Conservation (phyloP, 2,329 filamentous ascomycete genomes). For the Dothistroma septosporum region DNA sequence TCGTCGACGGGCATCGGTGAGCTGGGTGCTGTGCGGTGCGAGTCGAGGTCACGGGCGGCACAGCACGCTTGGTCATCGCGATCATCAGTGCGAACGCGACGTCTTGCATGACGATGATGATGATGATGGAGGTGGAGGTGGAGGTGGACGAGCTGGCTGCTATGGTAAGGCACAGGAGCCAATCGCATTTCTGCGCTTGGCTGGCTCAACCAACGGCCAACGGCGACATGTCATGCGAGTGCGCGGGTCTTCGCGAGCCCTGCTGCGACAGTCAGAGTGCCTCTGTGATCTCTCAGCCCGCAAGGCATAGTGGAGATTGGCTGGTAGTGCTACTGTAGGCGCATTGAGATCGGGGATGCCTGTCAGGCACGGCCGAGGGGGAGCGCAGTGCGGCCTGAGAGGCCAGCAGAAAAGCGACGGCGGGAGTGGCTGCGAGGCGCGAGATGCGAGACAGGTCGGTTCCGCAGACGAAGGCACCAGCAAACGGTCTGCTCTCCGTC, state of each 20-base stretch:
- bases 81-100: not conserved
- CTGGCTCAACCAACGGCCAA: not conserved
- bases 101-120: not conserved
- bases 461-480: not conserved
- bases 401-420: not conserved
- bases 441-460: not conserved
- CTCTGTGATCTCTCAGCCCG: constrained; percentile 2
- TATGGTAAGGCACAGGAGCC: not conserved
- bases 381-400: not conserved
- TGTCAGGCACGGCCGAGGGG: not conserved
- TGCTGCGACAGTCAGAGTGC: not conserved
- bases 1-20: not conserved
- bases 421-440: not conserved
- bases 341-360: not conserved
- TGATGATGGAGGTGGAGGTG: not conserved
- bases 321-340: not conserved
- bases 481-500: not conserved
- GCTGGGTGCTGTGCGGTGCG: too few species aligned
- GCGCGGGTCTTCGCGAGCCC: not conserved
- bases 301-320: constrained; percentile 10
- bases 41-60: not conserved
- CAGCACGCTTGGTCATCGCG: not conserved
- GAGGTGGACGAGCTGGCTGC: not conserved
- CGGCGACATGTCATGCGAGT: not conserved
- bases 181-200: not conserved